Conservation (phyloP, 495 filamentous ascomycete species). For the Penicillium psychrofluorescens region DNA sequence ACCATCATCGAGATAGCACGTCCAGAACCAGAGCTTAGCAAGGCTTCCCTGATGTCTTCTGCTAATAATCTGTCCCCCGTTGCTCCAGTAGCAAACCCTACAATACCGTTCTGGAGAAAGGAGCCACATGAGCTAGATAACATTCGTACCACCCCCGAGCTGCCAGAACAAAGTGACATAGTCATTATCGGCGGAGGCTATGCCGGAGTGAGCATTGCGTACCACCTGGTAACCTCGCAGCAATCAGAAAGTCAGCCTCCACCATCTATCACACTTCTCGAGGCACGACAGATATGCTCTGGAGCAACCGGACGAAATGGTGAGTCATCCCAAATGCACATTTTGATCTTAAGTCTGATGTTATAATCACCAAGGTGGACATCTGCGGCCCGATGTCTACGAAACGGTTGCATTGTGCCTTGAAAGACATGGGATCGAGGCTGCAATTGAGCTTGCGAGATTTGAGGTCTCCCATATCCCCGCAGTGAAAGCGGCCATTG, state of each 20-base stretch:
- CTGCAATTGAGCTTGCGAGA: slow-evolving; percentile 20
- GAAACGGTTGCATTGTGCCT: slow-evolving; percentile 18
- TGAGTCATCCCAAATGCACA: slow-evolving; percentile 1
- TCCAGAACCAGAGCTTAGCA: too few species aligned
- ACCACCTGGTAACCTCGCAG: slow-evolving; percentile 44
- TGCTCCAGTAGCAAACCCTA: slow-evolving; percentile 39
- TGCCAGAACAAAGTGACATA: slow-evolving; percentile 47
- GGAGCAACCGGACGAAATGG: slow-evolving; percentile 39
- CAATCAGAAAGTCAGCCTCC: slow-evolving; percentile 1
- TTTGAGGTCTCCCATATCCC: slow-evolving; percentile 26
- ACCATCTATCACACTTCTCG: slow-evolving; percentile 26
- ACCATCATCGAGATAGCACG: too few species aligned
- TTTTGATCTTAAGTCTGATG: neutral
- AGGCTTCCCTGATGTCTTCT: too few species aligned
- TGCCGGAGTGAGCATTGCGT: slow-evolving; percentile 55
- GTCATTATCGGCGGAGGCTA: slow-evolving; percentile 71
- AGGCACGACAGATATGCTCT: slow-evolving; percentile 35
- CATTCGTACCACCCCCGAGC: slow-evolving; percentile 36
- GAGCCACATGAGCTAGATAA: slow-evolving; percentile 47
- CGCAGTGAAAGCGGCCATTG: slow-evolving; percentile 21
- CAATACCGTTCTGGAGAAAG: slow-evolving; percentile 61
- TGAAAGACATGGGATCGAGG: slow-evolving; percentile 20
- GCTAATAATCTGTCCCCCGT: neutral
- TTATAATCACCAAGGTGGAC: slow-evolving; percentile 16
- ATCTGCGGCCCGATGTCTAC: slow-evolving; percentile 30